Evolutionary conservation across 805 yeast species (phyloP).

Genomic region (Metschnikowia drakensbergensis): DNA sequence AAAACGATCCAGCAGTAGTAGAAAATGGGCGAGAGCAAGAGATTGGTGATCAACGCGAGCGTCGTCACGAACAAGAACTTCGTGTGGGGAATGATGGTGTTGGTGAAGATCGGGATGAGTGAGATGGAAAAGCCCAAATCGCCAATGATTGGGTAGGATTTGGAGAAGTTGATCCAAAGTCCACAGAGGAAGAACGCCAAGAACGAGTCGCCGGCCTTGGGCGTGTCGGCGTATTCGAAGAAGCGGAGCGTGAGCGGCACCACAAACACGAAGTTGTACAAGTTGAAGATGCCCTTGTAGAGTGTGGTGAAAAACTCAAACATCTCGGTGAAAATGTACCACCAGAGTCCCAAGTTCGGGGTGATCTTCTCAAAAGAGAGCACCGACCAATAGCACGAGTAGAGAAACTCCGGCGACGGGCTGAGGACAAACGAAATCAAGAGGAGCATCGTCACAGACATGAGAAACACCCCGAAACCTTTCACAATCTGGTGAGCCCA

Average conservation of each 20-base stretch:
- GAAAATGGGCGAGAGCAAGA: conserved; percentile 79
- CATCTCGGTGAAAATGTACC: conserved; percentile 97
- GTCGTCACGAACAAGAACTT: conserved; percentile 44
- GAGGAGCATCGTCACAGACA: conserved; percentile 25
- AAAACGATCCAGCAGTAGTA: conserved; percentile 91
- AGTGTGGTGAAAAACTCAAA: conserved; percentile 85
- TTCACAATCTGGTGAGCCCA: conserved; percentile 11
- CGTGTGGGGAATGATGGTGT: conserved; percentile 45
- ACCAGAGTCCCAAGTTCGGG: conserved; percentile 96
- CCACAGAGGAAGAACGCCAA: conserved; percentile 46
- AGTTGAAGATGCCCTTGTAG: conserved; percentile 77
- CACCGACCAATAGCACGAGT: conserved; percentile 47
- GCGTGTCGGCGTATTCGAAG: conserved; percentile 24
- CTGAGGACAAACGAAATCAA: conserved; percentile 35
- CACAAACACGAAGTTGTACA: conserved; percentile 62
- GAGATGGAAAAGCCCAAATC: conserved; percentile 55
- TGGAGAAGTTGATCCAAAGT: conserved; percentile 56
- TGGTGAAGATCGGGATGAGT: conserved; percentile 40
- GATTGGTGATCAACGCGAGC: conserved; percentile 47
- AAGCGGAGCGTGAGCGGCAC: conserved; percentile 75
- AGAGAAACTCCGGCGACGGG: conserved; percentile 38
- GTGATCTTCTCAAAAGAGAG: conserved; percentile 64
- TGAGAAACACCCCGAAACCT: conserved; percentile 11
- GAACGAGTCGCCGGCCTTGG: conserved; percentile 46
- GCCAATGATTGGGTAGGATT: conserved; percentile 81